Conservation (phyloP, 768 basidiomycete genomes). For the Agrocybe chaxingu region DNA sequence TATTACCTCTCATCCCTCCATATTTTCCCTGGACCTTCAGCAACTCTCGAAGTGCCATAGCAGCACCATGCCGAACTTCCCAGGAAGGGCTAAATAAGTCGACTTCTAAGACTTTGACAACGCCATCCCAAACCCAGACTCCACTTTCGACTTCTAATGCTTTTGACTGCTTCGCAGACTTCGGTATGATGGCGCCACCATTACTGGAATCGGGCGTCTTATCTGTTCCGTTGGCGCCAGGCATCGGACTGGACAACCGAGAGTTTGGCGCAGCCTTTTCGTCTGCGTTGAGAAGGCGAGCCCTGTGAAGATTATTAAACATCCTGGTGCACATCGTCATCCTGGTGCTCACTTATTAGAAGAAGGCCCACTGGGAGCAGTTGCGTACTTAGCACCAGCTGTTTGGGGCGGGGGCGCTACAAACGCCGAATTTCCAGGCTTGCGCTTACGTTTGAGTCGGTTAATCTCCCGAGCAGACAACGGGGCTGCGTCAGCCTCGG, state of each 20-base stretch:
- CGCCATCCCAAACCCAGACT: conserved; percentile 84
- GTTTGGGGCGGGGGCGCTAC: conserved; percentile 69
- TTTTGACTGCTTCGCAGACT: conserved; percentile 71
- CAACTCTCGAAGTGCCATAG: conserved; percentile 86
- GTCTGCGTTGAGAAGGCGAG: conserved; percentile 69
- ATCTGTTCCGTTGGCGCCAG: conserved; percentile 49
- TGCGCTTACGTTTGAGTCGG: conserved; percentile 92
- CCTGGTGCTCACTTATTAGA: conserved; percentile 45
- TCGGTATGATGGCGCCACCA: conserved; percentile 82
- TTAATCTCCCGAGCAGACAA: conserved; percentile 93
- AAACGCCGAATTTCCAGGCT: conserved; percentile 79
- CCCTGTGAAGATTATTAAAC: conserved; percentile 39
- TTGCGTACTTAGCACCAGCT: conserved; percentile 57
- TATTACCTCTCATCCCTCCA: conserved; percentile 75
- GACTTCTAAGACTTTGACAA: conserved; percentile 75
- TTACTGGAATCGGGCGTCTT: conserved; percentile 78
- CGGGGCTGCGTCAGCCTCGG: conserved; percentile 46
- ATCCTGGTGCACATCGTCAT: neutral
- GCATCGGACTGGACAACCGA: conserved; percentile 56
- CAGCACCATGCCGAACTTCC: conserved; percentile 94
- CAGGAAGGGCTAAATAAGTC: conserved; percentile 83
- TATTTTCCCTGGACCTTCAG: conserved; percentile 79
- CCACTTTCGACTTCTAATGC: conserved; percentile 75
- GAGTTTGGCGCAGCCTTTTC: conserved; percentile 48
- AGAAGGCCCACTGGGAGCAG: conserved; percentile 53